Conservation (phyloP, 495 filamentous ascomycete genomes). For the Aspergillus panamensis region DNA sequence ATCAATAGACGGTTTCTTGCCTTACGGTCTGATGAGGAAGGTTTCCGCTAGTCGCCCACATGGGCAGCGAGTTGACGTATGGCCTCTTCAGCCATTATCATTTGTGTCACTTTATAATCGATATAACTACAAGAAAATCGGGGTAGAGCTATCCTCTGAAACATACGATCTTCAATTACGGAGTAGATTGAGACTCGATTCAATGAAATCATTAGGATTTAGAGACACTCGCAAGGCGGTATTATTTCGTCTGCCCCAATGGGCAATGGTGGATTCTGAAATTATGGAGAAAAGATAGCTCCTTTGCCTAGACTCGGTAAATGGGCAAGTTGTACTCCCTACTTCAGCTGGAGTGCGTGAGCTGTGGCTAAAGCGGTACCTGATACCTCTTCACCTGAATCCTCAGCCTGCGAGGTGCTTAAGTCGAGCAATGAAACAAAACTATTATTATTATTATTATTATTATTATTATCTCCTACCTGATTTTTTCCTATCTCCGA, state of each 20-base stretch:
- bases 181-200: not conserved
- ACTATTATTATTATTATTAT: not conserved
- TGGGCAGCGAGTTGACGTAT: no score
- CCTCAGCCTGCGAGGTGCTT: slow-evolving; percentile 1
- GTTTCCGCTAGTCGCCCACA: no score
- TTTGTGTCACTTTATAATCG: no score
- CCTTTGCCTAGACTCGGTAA: slow-evolving; percentile 7
- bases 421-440: not conserved
- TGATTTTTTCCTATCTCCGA: not conserved
- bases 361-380: slow-evolving; percentile 20
- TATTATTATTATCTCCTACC: not conserved
- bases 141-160: no score
- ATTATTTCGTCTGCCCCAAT: not conserved
- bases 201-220: not conserved
- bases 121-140: no score
- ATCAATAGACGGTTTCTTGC: no score
- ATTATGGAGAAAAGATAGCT: not conserved
- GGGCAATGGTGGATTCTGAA: not conserved
- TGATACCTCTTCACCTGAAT: slow-evolving; percentile 10
- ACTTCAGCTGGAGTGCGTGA: not conserved
- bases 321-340: not conserved
- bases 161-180: not conserved
- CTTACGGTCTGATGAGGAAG: no score
- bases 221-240: not conserved
- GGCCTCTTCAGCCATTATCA: no score